Base-by-base conservation (phyloP, 108 stramenopile genomes). In the Pelagomonas calceolata region DNA sequence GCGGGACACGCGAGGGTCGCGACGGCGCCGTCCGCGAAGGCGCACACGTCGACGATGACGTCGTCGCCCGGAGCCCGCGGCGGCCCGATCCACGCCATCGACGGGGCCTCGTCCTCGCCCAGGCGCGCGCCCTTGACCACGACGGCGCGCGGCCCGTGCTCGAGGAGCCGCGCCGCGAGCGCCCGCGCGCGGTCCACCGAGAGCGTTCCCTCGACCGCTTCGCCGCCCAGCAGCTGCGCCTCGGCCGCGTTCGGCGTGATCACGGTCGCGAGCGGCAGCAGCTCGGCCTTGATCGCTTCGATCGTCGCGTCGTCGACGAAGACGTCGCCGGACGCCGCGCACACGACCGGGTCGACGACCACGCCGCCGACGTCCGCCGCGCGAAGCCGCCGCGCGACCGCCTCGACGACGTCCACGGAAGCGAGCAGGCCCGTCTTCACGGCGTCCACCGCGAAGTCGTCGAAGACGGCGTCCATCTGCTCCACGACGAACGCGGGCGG, bases 281-380 rank as follows among this genome's bases (percentile, higher is more conserved):
- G 73, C 66, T 81, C 67, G 66, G 76, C 68, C 60, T 87, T 76
- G 75, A 95, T 87, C 34, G 86, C 85, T 10, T 43, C 75, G 68
- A 88, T 73, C 64, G 92, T 92, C 32, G 79, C 82, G 33, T 89
- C 88, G 67, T 91, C 88, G 43, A 94, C 74, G 33, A 95, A 77
- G 69, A 81, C 81, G 43, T 90, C 87, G 21, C 92, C 92, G 34
- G 88, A 88, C 18, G 94, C 93, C 3, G 88, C 83, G 67, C 93
- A 88, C 94, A 94, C 93, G 60, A 95, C 94, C 0, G 94, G 93
- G 80, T 94, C 94, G 26, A 91, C 76, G 30, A 95, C 92, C 12
- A 94, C 84, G 51, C 51, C 14, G 21, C 7, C 26, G 21, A 12
- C 21, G 7, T 9, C 51, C 7, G 51, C 51, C 51, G 14, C 21